Evolutionary conservation across 1,284 basidiomycete species (phyloP).

Genomic region (Trametes polyzona): DNA sequence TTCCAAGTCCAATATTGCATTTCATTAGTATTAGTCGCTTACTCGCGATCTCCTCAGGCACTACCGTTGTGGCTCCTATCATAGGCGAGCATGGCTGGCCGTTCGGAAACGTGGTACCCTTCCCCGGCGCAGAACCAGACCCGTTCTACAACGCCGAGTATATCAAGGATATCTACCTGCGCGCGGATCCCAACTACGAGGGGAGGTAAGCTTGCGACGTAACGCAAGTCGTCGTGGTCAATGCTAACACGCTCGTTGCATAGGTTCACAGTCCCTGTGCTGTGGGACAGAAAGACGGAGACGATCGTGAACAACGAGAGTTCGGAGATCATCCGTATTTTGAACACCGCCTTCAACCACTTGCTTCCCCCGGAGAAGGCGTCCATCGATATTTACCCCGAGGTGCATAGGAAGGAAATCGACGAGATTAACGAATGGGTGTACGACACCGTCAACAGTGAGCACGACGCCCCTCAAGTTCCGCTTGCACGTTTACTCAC

Average conservation of each 20-base stretch:
- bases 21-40: background rate
- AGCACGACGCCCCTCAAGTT: conserved; percentile 27
- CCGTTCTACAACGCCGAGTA: conserved; percentile 72
- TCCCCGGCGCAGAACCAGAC: conserved; percentile 75
- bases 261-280: conserved; percentile 82
- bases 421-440: conserved; percentile 90
- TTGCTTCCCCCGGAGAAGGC: conserved; percentile 69
- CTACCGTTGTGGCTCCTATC: conserved; percentile 72
- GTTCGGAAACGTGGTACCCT: conserved; percentile 74
- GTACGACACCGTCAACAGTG: conserved; percentile 83
- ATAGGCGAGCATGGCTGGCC: conserved; percentile 90
- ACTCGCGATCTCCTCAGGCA: background rate
- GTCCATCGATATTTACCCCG: conserved; percentile 34
- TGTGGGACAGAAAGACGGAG: conserved; percentile 92
- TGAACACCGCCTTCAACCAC: conserved; percentile 86
- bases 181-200: conserved; percentile 70
- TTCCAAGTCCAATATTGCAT: background rate
- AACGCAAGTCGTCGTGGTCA: background rate
- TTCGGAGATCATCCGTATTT: conserved; percentile 91
- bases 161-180: conserved; percentile 86
- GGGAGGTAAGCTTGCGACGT: conserved; percentile 52
- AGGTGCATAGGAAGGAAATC: conserved; percentile 58
- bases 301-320: conserved; percentile 97
- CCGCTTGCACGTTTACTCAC: background rate
- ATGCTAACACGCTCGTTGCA: too few species aligned